Evolutionary conservation across 2,329 filamentous ascomycete species (phyloP), one percentile per base, ranked within the genome.

Genomic region (Paecilomyces dactylethromorphus): DNA sequence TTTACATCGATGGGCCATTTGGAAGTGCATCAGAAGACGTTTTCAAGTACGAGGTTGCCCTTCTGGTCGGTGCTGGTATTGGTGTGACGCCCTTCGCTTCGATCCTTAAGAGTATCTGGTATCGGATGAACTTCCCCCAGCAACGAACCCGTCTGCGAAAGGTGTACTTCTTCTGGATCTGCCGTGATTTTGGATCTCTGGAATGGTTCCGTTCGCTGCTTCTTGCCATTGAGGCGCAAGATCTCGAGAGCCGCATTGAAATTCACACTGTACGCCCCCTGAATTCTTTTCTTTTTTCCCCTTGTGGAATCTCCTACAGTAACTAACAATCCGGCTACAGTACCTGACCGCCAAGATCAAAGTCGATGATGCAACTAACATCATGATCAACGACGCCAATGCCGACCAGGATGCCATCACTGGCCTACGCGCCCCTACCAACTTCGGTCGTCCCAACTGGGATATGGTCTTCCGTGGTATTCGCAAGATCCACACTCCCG

Each of bases 81-180:
- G 79, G 79, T 64, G 79, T 82, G 3, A 81, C 79, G 11, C 78
- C 79, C 5, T 82, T 82, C 65, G 80, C 80, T 13, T 79, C 77
- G 31, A 81, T 82, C 54, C 70, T 82, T 69, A 95, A 95, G 81
- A 92, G 88, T 56, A 93, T 95, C 76, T 95, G 91, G 91, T 95
- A 94, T 79, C 86, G 90, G 55, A 92, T 93, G 87, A 93, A 92
- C 81, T 92, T 91, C 76, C 88, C 89, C 2, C 87, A 90, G 52
- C 60, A 87, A 74, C 89, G 88, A 77, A 92, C 89, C 2, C 82
- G 89, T 3, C 81, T 95, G 51, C 83, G 87, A 69, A 95, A 94
- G 75, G 90, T 95, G 24, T 95, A 94, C 79, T 94, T 94, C 80
- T 92, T 94, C 83, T 94, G 91, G 91, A 87, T 94, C 62, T 93